phyloP scores from a whole-genome alignment of 148 eudicot genomes.

The Spergularia bocconei region DNA sequence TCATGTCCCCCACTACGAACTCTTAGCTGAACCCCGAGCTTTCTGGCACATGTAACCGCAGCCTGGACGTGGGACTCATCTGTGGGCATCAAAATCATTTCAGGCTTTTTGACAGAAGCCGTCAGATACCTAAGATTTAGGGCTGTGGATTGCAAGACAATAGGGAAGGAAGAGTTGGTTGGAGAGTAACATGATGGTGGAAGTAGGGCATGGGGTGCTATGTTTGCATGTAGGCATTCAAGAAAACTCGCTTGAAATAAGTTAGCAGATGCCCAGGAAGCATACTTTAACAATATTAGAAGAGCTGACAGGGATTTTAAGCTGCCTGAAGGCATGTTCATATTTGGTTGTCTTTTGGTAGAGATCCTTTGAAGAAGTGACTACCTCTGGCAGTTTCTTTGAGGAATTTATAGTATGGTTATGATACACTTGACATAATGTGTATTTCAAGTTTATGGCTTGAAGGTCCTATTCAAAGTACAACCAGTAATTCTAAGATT shows the following conservation, averaged over 20 bases:
- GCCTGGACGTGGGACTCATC: slow-evolving; percentile 32
- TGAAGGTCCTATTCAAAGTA: slow-evolving; percentile 2
- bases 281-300: slow-evolving; percentile 25
- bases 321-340: slow-evolving; percentile 22
- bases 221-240: slow-evolving; percentile 27
- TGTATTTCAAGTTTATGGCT: slow-evolving; percentile 27
- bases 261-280: slow-evolving; percentile 14
- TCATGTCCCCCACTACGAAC: slow-evolving; percentile 57
- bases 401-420: slow-evolving; percentile 22
- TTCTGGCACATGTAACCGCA: slow-evolving; percentile 32
- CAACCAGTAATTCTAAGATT: slow-evolving; percentile 13
- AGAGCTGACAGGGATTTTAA: slow-evolving; percentile 3
- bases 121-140: slow-evolving; percentile 31
- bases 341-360: slow-evolving; percentile 9
- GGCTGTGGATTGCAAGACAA: slow-evolving; percentile 30
- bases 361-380: slow-evolving; percentile 2
- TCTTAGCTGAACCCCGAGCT: slow-evolving; percentile 32
- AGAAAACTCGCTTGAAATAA: slow-evolving; percentile 21
- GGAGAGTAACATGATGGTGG: slow-evolving; percentile 30
- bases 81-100: slow-evolving; percentile 33
- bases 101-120: slow-evolving; percentile 34
- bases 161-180: slow-evolving; percentile 27
- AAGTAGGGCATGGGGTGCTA: slow-evolving; percentile 14
- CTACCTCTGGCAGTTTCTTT: slow-evolving; percentile 11
- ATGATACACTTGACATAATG: slow-evolving; percentile 24